Evolutionary conservation across 2,329 filamentous ascomycete species (phyloP), one percentile per base, ranked within the genome.

Genomic region (Pseudopithomyces maydicus): DNA sequence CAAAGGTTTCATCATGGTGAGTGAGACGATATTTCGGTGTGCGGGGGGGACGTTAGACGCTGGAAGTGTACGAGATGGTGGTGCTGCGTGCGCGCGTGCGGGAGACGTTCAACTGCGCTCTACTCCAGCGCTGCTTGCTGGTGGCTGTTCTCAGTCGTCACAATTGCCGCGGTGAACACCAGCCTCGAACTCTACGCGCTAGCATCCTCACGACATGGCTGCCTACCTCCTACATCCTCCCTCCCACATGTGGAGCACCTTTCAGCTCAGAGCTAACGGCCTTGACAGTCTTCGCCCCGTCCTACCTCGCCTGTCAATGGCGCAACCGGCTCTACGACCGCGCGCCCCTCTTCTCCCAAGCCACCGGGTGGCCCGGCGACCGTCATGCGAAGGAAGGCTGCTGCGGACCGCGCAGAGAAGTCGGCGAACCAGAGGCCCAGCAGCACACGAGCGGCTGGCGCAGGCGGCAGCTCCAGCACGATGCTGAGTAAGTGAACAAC

Each of bases 361-460:
- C 90, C 92, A 62, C 95, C 95, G 23, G 95, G 95, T 65, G 95
- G 95, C 69, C 92, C 95, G 72, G 92, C 95, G 77, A 96, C 94
- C 67, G 94, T 92, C 61, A 96, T 99, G 81, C 89, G 95, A 78
- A 89, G 95, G 78, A 92, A 95, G 77, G 94, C 95, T 42, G 95
- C 95, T 29, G 94, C 94, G 71, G 95, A 98, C 78, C 91, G 97
- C 82, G 97, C 97, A 80, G 95, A 98, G 81, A 95, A 96, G 81
- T 87, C 94, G 70, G 93, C 94, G 73, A 99, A 96, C 89, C 90
- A 87, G 65, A 86, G 95, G 68, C 95, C 95, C 49, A 91, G 89
- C 77, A 96, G 91, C 82, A 99, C 95, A 66, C 87, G 95, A 71
- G 88, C 94, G 38, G 95, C 95, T 33, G 95, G 95, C 69, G 95